phyloP scores from a whole-genome alignment of 2,329 filamentous ascomycete genomes.

The Fusarium sp. region DNA sequence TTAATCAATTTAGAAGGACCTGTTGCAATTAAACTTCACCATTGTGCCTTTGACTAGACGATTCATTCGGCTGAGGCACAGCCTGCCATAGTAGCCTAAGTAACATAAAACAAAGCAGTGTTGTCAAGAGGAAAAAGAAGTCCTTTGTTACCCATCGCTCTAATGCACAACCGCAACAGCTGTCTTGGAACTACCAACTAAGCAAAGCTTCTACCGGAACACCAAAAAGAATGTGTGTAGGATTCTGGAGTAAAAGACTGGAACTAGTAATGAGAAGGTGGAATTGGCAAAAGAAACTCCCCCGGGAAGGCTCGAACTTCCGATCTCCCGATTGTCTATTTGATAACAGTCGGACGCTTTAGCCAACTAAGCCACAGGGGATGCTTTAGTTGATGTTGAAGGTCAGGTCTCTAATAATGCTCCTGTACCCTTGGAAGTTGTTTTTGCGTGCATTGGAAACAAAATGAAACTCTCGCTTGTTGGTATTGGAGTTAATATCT shows the following conservation, averaged over 20 bases:
- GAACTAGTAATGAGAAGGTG: neutral
- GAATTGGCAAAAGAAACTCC: constrained; percentile 30
- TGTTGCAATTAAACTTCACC: neutral
- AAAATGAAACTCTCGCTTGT: neutral
- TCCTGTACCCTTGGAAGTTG: neutral
- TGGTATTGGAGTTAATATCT: neutral
- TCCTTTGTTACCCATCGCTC: neutral
- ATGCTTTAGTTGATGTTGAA: constrained; percentile 5
- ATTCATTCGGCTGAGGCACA: neutral
- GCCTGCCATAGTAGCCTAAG: neutral
- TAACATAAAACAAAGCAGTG: neutral
- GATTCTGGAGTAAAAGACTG: no score
- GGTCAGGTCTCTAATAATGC: fast-evolving
- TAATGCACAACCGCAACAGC: no score
- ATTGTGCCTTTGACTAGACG: neutral
- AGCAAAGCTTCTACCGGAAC: no score
- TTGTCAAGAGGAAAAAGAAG: neutral
- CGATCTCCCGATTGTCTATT: constrained; percentile 46
- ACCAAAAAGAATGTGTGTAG: neutral
- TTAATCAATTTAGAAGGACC: neutral
- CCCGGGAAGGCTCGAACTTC: constrained; percentile 48
- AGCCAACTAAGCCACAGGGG: constrained; percentile 44
- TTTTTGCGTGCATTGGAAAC: neutral
- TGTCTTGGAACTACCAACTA: no score
- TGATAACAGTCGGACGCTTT: constrained; percentile 43